phyloP scores from a whole-genome alignment of 257 asterid genomes.

The Solanum raphanifolium region DNA sequence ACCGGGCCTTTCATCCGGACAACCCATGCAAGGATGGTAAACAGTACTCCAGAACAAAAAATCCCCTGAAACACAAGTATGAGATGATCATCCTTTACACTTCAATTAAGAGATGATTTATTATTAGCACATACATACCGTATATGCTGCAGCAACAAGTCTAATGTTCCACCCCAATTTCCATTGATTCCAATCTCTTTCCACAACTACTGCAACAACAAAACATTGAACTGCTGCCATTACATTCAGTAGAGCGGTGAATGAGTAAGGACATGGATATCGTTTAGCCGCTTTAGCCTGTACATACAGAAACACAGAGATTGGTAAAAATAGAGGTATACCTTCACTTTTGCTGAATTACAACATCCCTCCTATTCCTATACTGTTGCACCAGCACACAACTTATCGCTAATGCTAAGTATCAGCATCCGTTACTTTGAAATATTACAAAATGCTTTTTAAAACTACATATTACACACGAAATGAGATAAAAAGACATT shows the following conservation, averaged over 20 bases:
- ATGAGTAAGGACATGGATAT: constrained; percentile 66
- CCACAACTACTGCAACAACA: constrained; percentile 37
- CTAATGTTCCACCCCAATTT: constrained; percentile 51
- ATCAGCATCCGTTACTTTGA: background rate
- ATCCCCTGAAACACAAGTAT: constrained; percentile 34
- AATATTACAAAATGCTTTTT: background rate
- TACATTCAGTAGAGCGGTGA: constrained; percentile 48
- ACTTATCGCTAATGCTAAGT: background rate
- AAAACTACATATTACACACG: background rate
- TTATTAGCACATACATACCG: constrained; percentile 20
- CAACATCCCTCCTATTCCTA: background rate
- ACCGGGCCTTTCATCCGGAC: constrained; percentile 66
- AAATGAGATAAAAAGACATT: background rate
- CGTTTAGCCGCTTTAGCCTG: constrained; percentile 45
- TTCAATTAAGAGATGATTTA: background rate
- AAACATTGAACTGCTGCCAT: constrained; percentile 56
- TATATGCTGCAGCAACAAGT: constrained; percentile 37
- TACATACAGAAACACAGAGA: background rate
- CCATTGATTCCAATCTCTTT: constrained; percentile 48
- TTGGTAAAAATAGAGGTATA: background rate
- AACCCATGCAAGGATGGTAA: constrained; percentile 31
- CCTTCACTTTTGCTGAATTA: background rate
- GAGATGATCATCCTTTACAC: background rate
- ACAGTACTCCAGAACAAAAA: constrained; percentile 39
- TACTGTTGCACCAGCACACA: background rate